Percentiles rank a stretch among this genome's conserved stretches.
Evolutionary conservation across 73 alveolate genomes (phyloP).

Genomic region (Blepharisma stoltei): DNA sequence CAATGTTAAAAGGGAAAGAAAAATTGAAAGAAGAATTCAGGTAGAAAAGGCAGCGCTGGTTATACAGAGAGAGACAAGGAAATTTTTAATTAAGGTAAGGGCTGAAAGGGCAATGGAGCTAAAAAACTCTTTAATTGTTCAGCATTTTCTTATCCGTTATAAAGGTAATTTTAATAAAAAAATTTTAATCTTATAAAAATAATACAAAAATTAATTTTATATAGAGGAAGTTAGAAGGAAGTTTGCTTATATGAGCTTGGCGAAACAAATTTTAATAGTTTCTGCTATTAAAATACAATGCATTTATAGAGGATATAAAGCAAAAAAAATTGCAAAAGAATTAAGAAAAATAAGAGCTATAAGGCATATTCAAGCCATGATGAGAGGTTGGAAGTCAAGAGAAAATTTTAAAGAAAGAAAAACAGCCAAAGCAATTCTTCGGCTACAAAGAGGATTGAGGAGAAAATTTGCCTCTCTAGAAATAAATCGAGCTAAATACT

Average conservation of each 20-base stretch:
- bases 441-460: not conserved
- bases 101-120: not conserved
- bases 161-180: too few relatives aligned
- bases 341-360: not conserved
- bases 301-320: not conserved
- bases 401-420: not conserved
- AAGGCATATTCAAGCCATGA: not conserved
- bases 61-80: conserved; percentile 46
- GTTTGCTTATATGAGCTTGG: not conserved
- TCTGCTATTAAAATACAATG: conserved; percentile 5
- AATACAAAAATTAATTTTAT: too few relatives aligned
- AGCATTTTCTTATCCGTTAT: too few relatives aligned
- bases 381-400: not conserved
- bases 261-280: not conserved
- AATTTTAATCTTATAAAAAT: too few relatives aligned
- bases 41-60: conserved; percentile 28
- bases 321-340: not conserved
- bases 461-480: conserved; percentile 3
- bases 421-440: not conserved
- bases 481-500: not conserved
- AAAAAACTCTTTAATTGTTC: not conserved
- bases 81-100: conserved; percentile 29
- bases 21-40: conserved; percentile 36
- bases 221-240: too few relatives aligned
- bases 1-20: conserved; percentile 47